These are phyloP conservation scores for Epichloe sibirici DNA, from an alignment of 2,329 filamentous ascomycete genomes.

Conservation along the genomic window DNA sequence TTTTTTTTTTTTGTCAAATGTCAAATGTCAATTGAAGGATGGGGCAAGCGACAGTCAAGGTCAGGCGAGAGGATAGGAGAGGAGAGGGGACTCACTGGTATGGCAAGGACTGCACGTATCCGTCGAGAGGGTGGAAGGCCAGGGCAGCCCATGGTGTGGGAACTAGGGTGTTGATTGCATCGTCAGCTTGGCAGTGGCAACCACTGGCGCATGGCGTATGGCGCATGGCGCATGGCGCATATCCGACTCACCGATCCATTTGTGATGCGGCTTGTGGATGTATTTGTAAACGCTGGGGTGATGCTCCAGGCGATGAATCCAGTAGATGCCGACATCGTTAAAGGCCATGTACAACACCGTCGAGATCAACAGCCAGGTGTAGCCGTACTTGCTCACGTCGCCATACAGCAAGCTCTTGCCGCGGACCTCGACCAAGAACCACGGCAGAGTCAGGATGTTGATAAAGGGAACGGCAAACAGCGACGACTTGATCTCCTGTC, in stretches of 20 bases:
- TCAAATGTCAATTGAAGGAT: background rate
- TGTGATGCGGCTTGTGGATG: constrained; percentile 95
- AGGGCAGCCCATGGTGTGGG: constrained; percentile 86
- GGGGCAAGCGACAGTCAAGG: background rate
- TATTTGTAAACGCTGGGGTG: constrained; percentile 67
- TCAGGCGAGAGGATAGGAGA: background rate
- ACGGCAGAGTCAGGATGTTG: constrained; percentile 31
- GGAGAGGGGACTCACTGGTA: constrained; percentile 46
- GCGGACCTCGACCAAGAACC: constrained; percentile 35
- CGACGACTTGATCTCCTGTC: constrained; percentile 30
- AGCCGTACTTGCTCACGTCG: constrained; percentile 25
- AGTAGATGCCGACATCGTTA: constrained; percentile 54
- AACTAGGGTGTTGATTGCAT: constrained; percentile 36
- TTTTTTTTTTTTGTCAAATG: too few relatives aligned
- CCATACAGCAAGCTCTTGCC: constrained; percentile 31
- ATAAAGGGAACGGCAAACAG: constrained; percentile 31
- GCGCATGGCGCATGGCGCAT: background rate
- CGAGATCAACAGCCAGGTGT: constrained; percentile 26
- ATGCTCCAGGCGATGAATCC: constrained; percentile 79
- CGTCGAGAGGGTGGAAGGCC: constrained; percentile 90
- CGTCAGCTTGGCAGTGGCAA: background rate
- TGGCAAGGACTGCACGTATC: constrained; percentile 75
- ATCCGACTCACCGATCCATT: constrained; percentile 58
- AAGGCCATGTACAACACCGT: constrained; percentile 23
- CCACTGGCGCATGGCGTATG: background rate